Conservation (phyloP, 371 early-diverging fungal genomes). For the Rhizopus sp. region DNA sequence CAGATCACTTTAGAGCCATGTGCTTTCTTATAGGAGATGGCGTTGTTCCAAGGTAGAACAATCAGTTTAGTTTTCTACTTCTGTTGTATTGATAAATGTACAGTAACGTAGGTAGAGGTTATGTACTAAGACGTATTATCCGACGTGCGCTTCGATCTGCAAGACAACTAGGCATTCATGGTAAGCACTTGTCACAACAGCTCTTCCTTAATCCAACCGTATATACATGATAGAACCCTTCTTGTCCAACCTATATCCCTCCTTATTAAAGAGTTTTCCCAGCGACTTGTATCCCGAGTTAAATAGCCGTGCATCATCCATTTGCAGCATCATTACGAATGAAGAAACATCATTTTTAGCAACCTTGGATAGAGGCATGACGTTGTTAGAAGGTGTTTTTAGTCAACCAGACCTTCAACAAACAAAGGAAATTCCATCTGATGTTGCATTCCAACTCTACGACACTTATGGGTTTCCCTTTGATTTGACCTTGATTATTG, state of each 20-base stretch:
- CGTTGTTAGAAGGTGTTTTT: slow-evolving; percentile 61
- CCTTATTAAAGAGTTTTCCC: slow-evolving; percentile 55
- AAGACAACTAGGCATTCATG: slow-evolving; percentile 62
- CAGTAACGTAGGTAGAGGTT: slow-evolving; percentile 75
- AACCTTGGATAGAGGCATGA: slow-evolving; percentile 67
- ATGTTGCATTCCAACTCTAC: slow-evolving; percentile 69
- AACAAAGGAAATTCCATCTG: slow-evolving; percentile 45
- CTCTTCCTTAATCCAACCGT: not conserved
- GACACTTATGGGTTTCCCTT: slow-evolving; percentile 82
- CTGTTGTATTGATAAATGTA: not conserved
- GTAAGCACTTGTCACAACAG: slow-evolving; percentile 22
- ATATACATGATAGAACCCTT: slow-evolving; percentile 49
- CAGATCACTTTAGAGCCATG: slow-evolving; percentile 76
- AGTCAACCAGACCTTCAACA: slow-evolving; percentile 38
- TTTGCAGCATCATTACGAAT: slow-evolving; percentile 58
- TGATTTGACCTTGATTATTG: slow-evolving; percentile 72
- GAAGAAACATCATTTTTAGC: slow-evolving; percentile 70
- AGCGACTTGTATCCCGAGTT: slow-evolving; percentile 63
- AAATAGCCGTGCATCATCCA: slow-evolving; percentile 48
- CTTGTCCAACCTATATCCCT: slow-evolving; percentile 64
- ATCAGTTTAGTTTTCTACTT: not conserved
- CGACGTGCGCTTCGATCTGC: slow-evolving; percentile 76
- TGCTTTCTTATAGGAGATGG: slow-evolving; percentile 77
- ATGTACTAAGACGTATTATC: slow-evolving; percentile 78
- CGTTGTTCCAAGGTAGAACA: slow-evolving; percentile 65